phyloP scores from a whole-genome alignment of 495 filamentous ascomycete species.

The Pyrenopolyporus hunteri region DNA sequence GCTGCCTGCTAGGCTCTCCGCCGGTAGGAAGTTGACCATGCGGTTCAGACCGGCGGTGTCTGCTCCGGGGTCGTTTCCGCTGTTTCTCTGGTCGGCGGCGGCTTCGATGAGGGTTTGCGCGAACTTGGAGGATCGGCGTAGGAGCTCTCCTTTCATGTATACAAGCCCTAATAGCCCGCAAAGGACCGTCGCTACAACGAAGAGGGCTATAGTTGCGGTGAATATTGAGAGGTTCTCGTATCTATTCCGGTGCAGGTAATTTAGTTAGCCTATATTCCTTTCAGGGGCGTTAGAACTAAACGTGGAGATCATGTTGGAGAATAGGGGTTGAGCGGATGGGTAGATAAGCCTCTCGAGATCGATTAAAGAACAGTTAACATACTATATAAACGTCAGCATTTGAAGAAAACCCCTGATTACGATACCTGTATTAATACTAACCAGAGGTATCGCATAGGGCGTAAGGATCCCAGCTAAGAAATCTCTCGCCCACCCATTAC shows the following conservation, averaged over 20 bases:
- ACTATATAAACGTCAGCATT: constrained; percentile 14
- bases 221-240: constrained; percentile 59
- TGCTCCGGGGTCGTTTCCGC: not conserved
- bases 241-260: not conserved
- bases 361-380: too few relatives aligned
- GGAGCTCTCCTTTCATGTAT: constrained; percentile 64
- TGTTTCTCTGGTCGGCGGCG: not conserved
- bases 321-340: too few relatives aligned
- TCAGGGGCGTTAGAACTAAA: not conserved
- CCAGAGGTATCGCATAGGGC: constrained; percentile 65
- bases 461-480: constrained; percentile 73
- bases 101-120: constrained; percentile 51
- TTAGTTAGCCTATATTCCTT: not conserved
- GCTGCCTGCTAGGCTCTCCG: constrained; percentile 16
- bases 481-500: constrained; percentile 73
- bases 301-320: too few relatives aligned
- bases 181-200: constrained; percentile 57
- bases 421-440: not conserved
- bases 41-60: not conserved
- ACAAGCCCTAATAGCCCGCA: constrained; percentile 46
- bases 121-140: constrained; percentile 64
- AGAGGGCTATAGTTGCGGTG: constrained; percentile 61
- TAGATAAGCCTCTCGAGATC: too few relatives aligned
- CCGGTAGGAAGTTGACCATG: constrained; percentile 10
- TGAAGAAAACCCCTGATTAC: too few relatives aligned